Conservation (phyloP, 345 rosid genomes). For the Erysimum cheiranthoides region DNA sequence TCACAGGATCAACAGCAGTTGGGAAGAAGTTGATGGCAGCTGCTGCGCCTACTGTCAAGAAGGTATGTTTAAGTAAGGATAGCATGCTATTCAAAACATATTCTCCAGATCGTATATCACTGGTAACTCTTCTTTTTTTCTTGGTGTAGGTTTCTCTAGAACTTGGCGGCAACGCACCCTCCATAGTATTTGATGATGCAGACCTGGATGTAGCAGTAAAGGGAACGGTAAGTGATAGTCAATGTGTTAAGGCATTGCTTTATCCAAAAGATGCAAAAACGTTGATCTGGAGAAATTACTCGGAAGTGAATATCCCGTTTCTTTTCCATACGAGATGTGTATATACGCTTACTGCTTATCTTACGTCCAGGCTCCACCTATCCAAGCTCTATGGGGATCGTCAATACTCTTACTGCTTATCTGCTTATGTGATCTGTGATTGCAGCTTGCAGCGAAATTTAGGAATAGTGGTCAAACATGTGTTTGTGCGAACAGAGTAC, state of each 20-base stretch:
- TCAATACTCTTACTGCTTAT: not conserved
- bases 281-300: constrained; percentile 14
- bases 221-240: constrained; percentile 76
- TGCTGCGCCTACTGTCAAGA: constrained; percentile 93
- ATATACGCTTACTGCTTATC: not conserved
- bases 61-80: constrained; percentile 51
- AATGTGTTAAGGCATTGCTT: constrained; percentile 9
- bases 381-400: constrained; percentile 11
- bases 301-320: not conserved
- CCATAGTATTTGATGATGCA: constrained; percentile 96
- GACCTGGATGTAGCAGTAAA: constrained; percentile 91
- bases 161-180: constrained; percentile 99
- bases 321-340: constrained; percentile 18
- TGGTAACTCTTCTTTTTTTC: constrained; percentile 35
- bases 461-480: constrained; percentile 98
- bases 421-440: constrained; percentile 36
- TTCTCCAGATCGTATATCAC: constrained; percentile 4
- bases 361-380: constrained; percentile 20
- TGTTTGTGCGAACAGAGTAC: constrained; percentile 90
- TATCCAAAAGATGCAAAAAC: constrained; percentile 17
- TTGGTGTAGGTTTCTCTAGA: constrained; percentile 77
- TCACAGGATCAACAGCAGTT: constrained; percentile 96
- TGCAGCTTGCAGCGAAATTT: constrained; percentile 94
- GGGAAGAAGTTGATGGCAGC: constrained; percentile 98
- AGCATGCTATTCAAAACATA: constrained; percentile 14